Base-by-base conservation (phyloP, 2,329 filamentous ascomycete species). In the Claviceps spartinae region DNA sequence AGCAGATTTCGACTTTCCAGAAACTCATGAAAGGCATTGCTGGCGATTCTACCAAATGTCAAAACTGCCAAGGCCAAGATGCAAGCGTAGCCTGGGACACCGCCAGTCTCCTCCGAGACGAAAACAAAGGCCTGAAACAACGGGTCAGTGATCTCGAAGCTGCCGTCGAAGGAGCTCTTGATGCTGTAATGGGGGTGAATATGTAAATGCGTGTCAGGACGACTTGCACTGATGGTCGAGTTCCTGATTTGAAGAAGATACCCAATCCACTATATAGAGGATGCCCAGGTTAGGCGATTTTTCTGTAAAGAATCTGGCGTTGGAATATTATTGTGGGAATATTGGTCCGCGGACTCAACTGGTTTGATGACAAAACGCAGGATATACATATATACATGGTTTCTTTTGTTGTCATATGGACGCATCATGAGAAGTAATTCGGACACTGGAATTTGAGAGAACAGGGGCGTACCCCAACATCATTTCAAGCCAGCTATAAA, bases 51-150 rank as follows among this genome's bases (percentile, higher is more conserved):
- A 58, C 56, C 20, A 59, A 58, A 60, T 83, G 80, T 58, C 59
- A 64, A 37, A 83, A 82, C 58, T 83, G 81, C 62, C 65, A 71
- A 50, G 79, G 81, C 13, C 73, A 75, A 58, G 75, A 78, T 50
- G 71, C 76, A 13, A 79, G 77, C 56, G 71, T 79, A 40, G 81
- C 81, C 4, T 84, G 81, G 81, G 75, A 83, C 59, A 82, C 81
- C 4, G 80, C 82, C n/a, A 72, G 74, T 50, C 56, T 82, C 47
- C 65, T 84, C 54, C 70, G 78, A 41, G 76, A 79, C 47, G 82
- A 85, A 68, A 85, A 85, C 57, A 75, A 70, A 59, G 72, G 73
- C 8, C 63, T 85, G 48, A 84, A 84, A 68, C 69, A 72, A 41
- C 68, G 79, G 20, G 77, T 85, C 3, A 71, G 73, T 18, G 70